Evolutionary conservation across 352 stramenopile genomes (phyloP).

Genomic region (Phytophthora pseudosyringae): DNA sequence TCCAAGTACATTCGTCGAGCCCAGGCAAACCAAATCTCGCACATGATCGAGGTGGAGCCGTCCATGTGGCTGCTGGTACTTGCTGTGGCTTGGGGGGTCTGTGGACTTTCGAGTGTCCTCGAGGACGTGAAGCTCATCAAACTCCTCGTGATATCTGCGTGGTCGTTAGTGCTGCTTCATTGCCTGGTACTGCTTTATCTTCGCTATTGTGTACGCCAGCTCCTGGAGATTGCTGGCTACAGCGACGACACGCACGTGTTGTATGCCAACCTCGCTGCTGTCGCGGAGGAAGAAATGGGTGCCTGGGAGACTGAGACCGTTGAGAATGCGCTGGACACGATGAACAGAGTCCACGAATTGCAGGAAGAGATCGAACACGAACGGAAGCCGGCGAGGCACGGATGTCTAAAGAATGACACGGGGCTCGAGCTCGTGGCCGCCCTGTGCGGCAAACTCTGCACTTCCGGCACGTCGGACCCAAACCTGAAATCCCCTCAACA

Average conservation of each 20-base stretch:
- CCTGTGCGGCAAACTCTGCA: conserved; percentile 13
- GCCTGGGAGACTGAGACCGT: conserved; percentile 18
- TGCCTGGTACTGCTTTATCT: conserved; percentile 48
- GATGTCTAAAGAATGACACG: conserved; percentile 7
- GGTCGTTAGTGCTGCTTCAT: conserved; percentile 38
- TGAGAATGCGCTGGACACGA: conserved; percentile 17
- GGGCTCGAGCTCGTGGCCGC: conserved; percentile 9
- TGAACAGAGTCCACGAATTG: conserved; percentile 23
- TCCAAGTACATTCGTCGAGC: conserved; percentile 69
- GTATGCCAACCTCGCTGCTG: conserved; percentile 7
- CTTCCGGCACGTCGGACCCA: not conserved
- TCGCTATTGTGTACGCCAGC: conserved; percentile 29
- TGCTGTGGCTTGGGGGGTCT: conserved; percentile 46
- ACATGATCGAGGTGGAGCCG: conserved; percentile 77
- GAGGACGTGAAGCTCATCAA: conserved; percentile 29
- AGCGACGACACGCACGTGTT: conserved; percentile 33
- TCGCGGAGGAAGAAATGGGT: conserved; percentile 25
- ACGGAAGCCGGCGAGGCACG: conserved; percentile 6
- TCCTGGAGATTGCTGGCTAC: conserved; percentile 40
- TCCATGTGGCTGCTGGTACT: conserved; percentile 67
- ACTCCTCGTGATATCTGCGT: conserved; percentile 37
- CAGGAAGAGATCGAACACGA: conserved; percentile 26
- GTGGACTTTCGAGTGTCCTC: conserved; percentile 31
- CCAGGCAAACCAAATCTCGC: conserved; percentile 70
- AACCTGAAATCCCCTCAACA: conserved; percentile 9